Conservation (phyloP, 257 asterid species). For the Ballota nigra region DNA sequence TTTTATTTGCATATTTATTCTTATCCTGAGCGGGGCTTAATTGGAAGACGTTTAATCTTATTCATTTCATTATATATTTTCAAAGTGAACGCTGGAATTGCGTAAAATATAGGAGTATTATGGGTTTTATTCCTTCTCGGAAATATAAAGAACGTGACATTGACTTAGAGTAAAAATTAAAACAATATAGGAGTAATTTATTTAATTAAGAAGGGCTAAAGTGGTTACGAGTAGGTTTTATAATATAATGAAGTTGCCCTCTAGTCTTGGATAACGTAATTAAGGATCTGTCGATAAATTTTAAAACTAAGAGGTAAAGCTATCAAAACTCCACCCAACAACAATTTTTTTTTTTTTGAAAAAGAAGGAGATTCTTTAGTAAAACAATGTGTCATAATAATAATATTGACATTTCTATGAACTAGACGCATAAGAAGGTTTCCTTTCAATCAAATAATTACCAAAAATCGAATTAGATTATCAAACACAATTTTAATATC, state of each 20-base stretch:
- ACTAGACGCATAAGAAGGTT: too few relatives aligned
- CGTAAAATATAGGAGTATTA: not conserved
- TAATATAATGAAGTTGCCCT: not conserved
- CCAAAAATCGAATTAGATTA: too few relatives aligned
- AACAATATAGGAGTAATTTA: not conserved
- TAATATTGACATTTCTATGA: too few relatives aligned
- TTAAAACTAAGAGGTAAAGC: too few relatives aligned
- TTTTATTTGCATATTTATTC: not conserved
- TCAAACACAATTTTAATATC: too few relatives aligned
- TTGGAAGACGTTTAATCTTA: not conserved
- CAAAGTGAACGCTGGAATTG: not conserved
- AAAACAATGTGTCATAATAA: too few relatives aligned
- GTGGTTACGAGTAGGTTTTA: not conserved
- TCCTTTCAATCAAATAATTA: too few relatives aligned
- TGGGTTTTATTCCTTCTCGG: not conserved
- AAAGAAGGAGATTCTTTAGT: too few relatives aligned
- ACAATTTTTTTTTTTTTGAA: too few relatives aligned
- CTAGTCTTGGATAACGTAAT: not conserved
- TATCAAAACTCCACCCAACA: too few relatives aligned
- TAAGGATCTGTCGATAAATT: not conserved
- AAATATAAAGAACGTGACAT: not conserved
- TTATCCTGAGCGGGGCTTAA: not conserved
- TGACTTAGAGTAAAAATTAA: not conserved
- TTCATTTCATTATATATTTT: not conserved
- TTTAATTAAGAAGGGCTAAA: not conserved